Evolutionary conservation across 768 basidiomycete genomes (phyloP).

Genomic region (Rhizopogon roseolus): DNA sequence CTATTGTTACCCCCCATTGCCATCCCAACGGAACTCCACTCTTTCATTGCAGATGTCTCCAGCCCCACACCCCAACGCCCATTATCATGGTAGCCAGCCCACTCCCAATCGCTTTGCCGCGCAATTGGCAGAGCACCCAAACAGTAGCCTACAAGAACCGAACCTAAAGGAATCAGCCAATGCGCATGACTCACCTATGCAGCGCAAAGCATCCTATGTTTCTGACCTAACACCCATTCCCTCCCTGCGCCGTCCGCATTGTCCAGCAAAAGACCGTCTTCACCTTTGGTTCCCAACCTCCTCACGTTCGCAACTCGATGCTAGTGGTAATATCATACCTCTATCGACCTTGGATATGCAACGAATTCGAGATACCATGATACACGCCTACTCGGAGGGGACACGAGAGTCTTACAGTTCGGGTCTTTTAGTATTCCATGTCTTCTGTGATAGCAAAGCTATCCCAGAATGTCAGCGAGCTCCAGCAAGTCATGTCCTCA

Average conservation of each 20-base stretch:
- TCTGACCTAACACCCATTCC: too few species aligned
- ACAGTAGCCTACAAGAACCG: not conserved
- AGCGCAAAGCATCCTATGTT: too few species aligned
- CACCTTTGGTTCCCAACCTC: too few species aligned
- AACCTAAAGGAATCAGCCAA: too few species aligned
- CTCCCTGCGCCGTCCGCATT: too few species aligned
- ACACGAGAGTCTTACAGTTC: constrained; percentile 33
- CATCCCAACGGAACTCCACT: constrained; percentile 1
- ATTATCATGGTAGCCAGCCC: too few species aligned
- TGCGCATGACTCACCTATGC: not conserved
- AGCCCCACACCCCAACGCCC: constrained; percentile 4
- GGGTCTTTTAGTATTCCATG: constrained; percentile 35
- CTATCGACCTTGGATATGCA: constrained; percentile 16
- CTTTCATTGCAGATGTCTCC: not conserved
- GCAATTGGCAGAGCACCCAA: too few species aligned
- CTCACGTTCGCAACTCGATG: not conserved
- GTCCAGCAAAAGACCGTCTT: too few species aligned
- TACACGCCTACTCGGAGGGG: constrained; percentile 19
- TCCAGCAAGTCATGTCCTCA: constrained; percentile 1
- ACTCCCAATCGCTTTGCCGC: too few species aligned
- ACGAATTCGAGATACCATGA: constrained; percentile 18
- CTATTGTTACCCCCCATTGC: constrained; percentile 3
- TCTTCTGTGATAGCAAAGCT: constrained; percentile 31
- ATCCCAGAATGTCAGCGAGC: constrained; percentile 9
- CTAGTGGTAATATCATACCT: not conserved